These are phyloP conservation scores for Lactarius indigo DNA, from an alignment of 768 basidiomycete genomes.

Conservation along the genomic window DNA sequence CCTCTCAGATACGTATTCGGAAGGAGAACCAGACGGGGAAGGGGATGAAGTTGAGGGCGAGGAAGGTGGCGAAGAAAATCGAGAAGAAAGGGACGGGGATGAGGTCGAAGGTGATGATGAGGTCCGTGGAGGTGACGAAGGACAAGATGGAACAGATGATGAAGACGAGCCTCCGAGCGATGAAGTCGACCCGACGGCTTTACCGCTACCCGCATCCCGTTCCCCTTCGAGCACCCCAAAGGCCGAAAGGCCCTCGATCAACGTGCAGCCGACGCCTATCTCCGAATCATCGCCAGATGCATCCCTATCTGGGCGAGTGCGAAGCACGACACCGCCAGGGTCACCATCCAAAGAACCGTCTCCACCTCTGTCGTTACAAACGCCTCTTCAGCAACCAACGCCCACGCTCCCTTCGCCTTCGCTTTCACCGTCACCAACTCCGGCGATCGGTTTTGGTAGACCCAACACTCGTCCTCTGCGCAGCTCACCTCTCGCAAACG, in stretches of 20 bases:
- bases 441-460: slow-evolving; percentile 53
- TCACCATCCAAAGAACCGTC: slow-evolving; percentile 50
- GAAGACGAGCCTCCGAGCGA: neutral
- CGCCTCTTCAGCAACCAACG: slow-evolving; percentile 29
- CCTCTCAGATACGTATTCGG: slow-evolving; percentile 29
- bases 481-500: slow-evolving; percentile 72
- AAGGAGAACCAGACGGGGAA: slow-evolving; percentile 31
- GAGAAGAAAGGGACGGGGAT: slow-evolving; percentile 27
- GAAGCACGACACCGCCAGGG: slow-evolving; percentile 60
- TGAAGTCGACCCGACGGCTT: slow-evolving; percentile 21
- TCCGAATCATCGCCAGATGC: slow-evolving; percentile 30
- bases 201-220: slow-evolving; percentile 42
- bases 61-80: slow-evolving; percentile 21
- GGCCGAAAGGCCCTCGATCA: slow-evolving; percentile 44
- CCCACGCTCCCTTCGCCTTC: slow-evolving; percentile 37
- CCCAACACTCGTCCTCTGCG: slow-evolving; percentile 63
- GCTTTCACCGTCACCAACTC: slow-evolving; percentile 35
- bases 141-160: slow-evolving; percentile 19
- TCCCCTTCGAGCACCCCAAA: slow-evolving; percentile 61
- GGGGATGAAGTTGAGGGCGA: slow-evolving; percentile 25
- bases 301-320: slow-evolving; percentile 31
- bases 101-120: slow-evolving; percentile 38
- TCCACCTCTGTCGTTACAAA: slow-evolving; percentile 15
- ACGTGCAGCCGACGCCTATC: slow-evolving; percentile 36
- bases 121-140: slow-evolving; percentile 28